Evolutionary conservation across 75 land plant genomes (phyloP).

Genomic region (Pinus albicaulis): DNA sequence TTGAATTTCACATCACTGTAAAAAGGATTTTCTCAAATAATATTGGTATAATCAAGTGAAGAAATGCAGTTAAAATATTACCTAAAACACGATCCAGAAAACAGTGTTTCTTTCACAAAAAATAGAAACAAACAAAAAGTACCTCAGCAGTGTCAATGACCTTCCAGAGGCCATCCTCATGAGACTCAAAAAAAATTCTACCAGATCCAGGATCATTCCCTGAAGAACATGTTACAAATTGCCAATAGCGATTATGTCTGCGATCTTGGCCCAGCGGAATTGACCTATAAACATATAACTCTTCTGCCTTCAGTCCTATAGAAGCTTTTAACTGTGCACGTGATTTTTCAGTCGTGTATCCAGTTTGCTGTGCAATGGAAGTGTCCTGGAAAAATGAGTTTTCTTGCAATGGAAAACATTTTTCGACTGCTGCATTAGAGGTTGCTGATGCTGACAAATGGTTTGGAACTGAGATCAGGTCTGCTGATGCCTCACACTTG

Average conservation of each 20-base stretch:
- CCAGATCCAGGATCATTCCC: constrained; percentile 91
- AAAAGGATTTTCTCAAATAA: too few species aligned
- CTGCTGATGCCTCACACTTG: constrained; percentile 19
- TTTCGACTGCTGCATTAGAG: constrained; percentile 12
- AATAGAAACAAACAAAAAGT: neutral
- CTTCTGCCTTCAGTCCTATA: constrained; percentile 82
- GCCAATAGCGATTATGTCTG: constrained; percentile 94
- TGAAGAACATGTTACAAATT: constrained; percentile 79
- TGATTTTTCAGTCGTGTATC: constrained; percentile 66
- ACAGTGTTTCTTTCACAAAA: neutral
- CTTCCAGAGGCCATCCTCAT: constrained; percentile 73
- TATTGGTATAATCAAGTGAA: too few species aligned
- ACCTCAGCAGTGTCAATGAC: constrained; percentile 97
- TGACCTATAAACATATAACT: constrained; percentile 85
- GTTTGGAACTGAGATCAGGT: constrained; percentile 8
- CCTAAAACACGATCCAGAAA: neutral
- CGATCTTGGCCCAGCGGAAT: constrained; percentile 93
- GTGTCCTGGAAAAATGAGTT: constrained; percentile 19
- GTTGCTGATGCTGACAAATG: constrained; percentile 7
- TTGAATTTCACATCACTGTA: too few species aligned
- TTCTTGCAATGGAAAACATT: constrained; percentile 16
- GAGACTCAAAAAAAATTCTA: constrained; percentile 85
- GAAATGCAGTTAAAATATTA: neutral
- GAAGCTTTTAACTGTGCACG: constrained; percentile 79
- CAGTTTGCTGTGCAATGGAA: constrained; percentile 25